A percentile compares a stretch with the other conserved stretches of the same genome.
Conservation (phyloP, 441 rosid species). For the Corymbia citriodora region DNA sequence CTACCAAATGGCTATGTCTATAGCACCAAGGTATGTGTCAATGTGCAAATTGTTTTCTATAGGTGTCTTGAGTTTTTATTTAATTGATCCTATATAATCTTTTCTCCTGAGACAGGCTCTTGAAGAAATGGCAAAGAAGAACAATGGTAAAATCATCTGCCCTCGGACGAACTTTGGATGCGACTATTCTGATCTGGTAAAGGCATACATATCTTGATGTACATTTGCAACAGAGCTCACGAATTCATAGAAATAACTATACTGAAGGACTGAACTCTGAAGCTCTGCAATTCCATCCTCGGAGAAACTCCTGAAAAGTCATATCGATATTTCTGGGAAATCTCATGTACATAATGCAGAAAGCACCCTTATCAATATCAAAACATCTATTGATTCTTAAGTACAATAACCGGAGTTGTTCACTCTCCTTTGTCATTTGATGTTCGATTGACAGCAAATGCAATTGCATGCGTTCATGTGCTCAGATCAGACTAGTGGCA, state of each 20-base stretch:
- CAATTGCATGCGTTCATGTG: background rate
- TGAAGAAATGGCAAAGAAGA: constrained; percentile 88
- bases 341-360: background rate
- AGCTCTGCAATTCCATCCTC: background rate
- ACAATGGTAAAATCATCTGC: constrained; percentile 65
- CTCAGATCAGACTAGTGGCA: background rate
- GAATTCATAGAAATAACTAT: background rate
- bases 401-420: background rate
- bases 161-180: constrained; percentile 67
- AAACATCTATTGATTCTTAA: background rate
- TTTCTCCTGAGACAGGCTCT: constrained; percentile 52
- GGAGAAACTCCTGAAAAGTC: background rate
- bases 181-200: constrained; percentile 61
- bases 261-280: background rate
- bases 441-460: background rate
- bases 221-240: background rate
- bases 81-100: background rate
- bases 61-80: background rate
- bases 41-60: background rate
- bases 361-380: background rate
- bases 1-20: constrained; percentile 90
- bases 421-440: background rate
- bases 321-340: background rate
- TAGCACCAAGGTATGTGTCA: constrained; percentile 66
- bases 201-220: constrained; percentile 73